Evolutionary conservation across 2,329 filamentous ascomycete genomes (phyloP).

Genomic region (Aspergillus floridensis): DNA sequence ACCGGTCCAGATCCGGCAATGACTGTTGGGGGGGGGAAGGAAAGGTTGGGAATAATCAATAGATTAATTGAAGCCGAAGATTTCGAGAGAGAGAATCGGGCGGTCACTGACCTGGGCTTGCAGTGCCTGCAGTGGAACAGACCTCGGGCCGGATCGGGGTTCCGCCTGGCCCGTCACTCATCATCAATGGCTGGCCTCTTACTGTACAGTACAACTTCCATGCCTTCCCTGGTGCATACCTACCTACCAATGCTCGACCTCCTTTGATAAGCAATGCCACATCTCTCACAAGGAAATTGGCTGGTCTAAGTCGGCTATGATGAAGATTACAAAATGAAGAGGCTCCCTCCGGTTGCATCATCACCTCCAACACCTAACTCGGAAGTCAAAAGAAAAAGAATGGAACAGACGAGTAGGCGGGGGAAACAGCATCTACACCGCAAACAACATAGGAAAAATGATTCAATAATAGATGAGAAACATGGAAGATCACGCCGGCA

Average conservation of each 20-base stretch:
- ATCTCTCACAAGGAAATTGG: background rate
- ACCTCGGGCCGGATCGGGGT: constrained; percentile 7
- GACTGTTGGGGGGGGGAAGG: background rate
- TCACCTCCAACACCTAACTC: constrained; percentile 1
- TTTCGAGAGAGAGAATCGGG: constrained; percentile 5
- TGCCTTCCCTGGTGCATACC: background rate
- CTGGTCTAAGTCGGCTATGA: background rate
- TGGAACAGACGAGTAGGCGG: constrained; percentile 8
- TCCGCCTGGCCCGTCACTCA: background rate
- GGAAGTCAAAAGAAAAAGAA: background rate
- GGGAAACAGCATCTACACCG: constrained; percentile 14
- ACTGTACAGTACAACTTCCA: too few relatives aligned
- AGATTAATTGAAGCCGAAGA: constrained; percentile 2
- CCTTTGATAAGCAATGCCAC: too few relatives aligned
- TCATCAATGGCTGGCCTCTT: too few relatives aligned
- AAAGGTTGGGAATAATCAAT: background rate
- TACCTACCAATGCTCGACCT: background rate
- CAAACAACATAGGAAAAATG: constrained; percentile 17
- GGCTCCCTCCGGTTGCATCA: background rate
- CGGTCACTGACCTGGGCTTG: background rate
- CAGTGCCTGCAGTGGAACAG: background rate
- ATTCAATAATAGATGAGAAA: constrained; percentile 27
- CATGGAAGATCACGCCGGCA: constrained; percentile 26
- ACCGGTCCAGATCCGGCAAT: constrained; percentile 4
- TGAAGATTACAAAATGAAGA: background rate